Percentiles rank a stretch among this genome's conserved stretches.
These are phyloP conservation scores for Colletotrichum liaoningense DNA, from an alignment of 2,329 filamentous ascomycete genomes.

Conservation along the genomic window DNA sequence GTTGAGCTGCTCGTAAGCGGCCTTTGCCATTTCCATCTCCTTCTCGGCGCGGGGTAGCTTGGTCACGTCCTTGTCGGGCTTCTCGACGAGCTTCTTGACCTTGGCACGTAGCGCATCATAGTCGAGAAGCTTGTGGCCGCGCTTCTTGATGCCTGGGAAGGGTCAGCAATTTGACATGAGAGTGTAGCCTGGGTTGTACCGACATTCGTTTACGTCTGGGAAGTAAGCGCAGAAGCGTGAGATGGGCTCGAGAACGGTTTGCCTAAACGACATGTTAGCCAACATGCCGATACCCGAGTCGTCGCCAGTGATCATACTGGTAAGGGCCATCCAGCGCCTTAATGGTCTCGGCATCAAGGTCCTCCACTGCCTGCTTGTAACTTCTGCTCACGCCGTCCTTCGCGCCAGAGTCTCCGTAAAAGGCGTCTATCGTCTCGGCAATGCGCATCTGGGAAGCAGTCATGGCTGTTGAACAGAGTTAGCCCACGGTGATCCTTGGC, in stretches of 20 bases:
- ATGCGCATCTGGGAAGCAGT: constrained; percentile 99
- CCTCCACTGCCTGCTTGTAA: constrained; percentile 98
- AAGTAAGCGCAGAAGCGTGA: constrained; percentile 98
- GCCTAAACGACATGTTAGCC: constrained; percentile 57
- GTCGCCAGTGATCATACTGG: constrained; percentile 60
- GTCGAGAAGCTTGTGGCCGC: constrained; percentile 97
- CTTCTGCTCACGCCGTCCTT: constrained; percentile 94
- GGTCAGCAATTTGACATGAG: not conserved
- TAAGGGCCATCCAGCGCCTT: constrained; percentile 98
- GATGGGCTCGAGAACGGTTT: constrained; percentile 95
- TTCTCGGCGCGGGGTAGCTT: constrained; percentile 97
- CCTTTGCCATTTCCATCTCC: constrained; percentile 94
- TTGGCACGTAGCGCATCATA: constrained; percentile 96
- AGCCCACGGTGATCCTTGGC: constrained; percentile 31
- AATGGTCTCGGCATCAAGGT: constrained; percentile 97
- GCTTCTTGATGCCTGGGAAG: constrained; percentile 87
- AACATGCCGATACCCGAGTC: constrained; percentile 32
- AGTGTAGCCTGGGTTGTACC: constrained; percentile 40
- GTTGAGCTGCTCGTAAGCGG: constrained; percentile 95
- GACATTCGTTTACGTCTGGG: constrained; percentile 97
- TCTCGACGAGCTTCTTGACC: constrained; percentile 96
- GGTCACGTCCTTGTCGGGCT: constrained; percentile 97
- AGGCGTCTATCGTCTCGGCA: constrained; percentile 98
- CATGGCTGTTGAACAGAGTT: constrained; percentile 71
- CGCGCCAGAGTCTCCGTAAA: constrained; percentile 96